Evolutionary conservation across 2,329 filamentous ascomycete species (phyloP).

Genomic region (Fusarium zealandicum): DNA sequence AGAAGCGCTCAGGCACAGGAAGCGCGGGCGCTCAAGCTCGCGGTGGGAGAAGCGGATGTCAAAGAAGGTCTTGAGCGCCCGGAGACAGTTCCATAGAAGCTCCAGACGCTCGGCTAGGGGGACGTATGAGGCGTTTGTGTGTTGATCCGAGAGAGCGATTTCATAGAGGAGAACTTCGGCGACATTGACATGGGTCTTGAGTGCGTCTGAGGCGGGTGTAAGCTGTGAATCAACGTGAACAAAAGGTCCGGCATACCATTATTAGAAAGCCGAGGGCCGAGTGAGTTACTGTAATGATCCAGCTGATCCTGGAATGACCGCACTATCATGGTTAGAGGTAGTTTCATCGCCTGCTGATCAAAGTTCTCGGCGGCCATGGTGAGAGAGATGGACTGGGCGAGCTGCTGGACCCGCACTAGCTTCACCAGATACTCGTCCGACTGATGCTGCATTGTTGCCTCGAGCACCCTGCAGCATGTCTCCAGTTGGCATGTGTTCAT

Average conservation of each 20-base stretch:
- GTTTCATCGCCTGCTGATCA: slow-evolving; percentile 44
- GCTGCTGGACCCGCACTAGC: slow-evolving; percentile 56
- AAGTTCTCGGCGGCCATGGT: slow-evolving; percentile 47
- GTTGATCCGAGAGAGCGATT: slow-evolving; percentile 52
- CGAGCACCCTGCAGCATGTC: slow-evolving; percentile 52
- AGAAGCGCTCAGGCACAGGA: slow-evolving; percentile 54
- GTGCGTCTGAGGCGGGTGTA: slow-evolving; percentile 42
- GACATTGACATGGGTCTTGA: slow-evolving; percentile 53
- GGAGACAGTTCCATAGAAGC: slow-evolving; percentile 55
- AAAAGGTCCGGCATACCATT: slow-evolving; percentile 42
- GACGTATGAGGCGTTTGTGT: slow-evolving; percentile 43
- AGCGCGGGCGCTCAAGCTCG: slow-evolving; percentile 49
- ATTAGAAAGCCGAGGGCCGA: slow-evolving; percentile 46
- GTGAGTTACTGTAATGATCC: slow-evolving; percentile 47
- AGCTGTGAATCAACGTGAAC: neutral
- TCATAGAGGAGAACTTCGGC: slow-evolving; percentile 58
- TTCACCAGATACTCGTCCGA: slow-evolving; percentile 55
- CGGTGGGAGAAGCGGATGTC: slow-evolving; percentile 44
- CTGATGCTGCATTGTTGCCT: slow-evolving; percentile 51
- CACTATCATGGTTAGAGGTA: slow-evolving; percentile 53
- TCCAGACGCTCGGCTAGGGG: slow-evolving; percentile 51
- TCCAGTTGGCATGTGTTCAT: slow-evolving; percentile 56
- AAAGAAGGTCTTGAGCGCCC: slow-evolving; percentile 52
- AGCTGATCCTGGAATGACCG: slow-evolving; percentile 55
- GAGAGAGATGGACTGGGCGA: slow-evolving; percentile 56